Evolutionary conservation across 2,329 filamentous ascomycete species (phyloP), one percentile per base, ranked within the genome.

Genomic region (Davidsoniella neocaledoniae): DNA sequence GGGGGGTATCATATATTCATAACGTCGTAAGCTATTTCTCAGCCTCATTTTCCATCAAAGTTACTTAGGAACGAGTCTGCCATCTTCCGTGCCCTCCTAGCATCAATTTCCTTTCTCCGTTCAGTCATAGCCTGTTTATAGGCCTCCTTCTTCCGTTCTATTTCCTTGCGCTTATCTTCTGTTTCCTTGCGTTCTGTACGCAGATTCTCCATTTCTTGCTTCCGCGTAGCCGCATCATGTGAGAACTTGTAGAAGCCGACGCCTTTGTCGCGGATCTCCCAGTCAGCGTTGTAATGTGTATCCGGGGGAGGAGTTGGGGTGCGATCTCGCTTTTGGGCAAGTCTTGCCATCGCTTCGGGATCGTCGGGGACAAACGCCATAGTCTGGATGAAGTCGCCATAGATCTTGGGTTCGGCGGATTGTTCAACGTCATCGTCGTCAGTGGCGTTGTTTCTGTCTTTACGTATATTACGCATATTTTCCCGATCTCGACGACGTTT

Each of bases 191-290:
- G 70, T 62, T 86, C 79, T 57, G 71, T 69, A 55, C 77, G 73
- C 50, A 95, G 67, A 42, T 71, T 73, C 56, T 76, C 72, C 85
- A 96, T 94, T 70, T 96, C 85, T 45, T 58, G 58, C 58, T 65
- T 64, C 60, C 80, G 70, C 55, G 71, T 69, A 56, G 74, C 78
- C 59, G 82, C 79, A 62, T 94, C 83, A 56, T 74, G 76, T 52
- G 81, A 86, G 61, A 98, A 96, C 51, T 83, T 79, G 67, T 87
- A 95, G 66, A 96, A 98, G 0, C 85, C 91, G 0, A 84, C 85
- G 3, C 91, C 91, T 58, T 91, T 90, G 42, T 78, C 86, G 54
- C 91, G 72, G 45, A 94, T 79, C 71, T 98, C 91, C 54, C 73
- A 74, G 54, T 76, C 75, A 1, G 86, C 86, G 62, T 95, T 83